phyloP scores from a whole-genome alignment of 305 asterid species.

The Ilex paraguariensis region DNA sequence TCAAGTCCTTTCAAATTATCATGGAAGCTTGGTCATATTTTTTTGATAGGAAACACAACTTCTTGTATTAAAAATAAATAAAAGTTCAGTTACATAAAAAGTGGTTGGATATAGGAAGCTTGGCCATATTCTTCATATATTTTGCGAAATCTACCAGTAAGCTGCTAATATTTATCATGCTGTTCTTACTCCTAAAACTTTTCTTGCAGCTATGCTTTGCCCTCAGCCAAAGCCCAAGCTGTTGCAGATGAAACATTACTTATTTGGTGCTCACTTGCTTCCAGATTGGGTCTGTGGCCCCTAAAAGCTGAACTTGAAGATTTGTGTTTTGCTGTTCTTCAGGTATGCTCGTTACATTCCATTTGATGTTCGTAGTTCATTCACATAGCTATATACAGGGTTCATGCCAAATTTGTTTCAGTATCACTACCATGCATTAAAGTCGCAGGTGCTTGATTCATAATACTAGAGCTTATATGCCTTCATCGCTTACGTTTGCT shows the following conservation, averaged over 20 bases:
- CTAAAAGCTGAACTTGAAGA: conserved; percentile 99
- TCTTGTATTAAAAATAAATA: no score
- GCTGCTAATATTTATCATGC: conserved; percentile 8
- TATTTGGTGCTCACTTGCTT: conserved; percentile 98
- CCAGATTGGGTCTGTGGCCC: conserved; percentile 96
- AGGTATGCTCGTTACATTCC: conserved; percentile 29
- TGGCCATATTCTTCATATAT: conserved; percentile 12
- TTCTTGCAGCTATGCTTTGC: conserved; percentile 74
- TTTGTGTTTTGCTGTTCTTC: conserved; percentile 94
- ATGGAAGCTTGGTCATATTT: no score
- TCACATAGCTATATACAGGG: no score
- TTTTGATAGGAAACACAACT: no score
- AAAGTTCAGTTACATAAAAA: no score
- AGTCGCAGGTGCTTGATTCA: no score
- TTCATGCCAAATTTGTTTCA: no score
- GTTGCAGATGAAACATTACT: conserved; percentile 92
- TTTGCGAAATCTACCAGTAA: conserved; percentile 9
- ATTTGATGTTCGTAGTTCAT: no score
- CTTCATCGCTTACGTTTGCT: no score
- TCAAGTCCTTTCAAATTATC: no score
- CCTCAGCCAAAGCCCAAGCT: conserved; percentile 77
- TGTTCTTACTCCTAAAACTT: background rate
- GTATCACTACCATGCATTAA: no score
- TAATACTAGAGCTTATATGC: no score
- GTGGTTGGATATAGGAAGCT: background rate